Conservation (phyloP, 2,329 filamentous ascomycete species). For the Thermochaetoides dissita region DNA sequence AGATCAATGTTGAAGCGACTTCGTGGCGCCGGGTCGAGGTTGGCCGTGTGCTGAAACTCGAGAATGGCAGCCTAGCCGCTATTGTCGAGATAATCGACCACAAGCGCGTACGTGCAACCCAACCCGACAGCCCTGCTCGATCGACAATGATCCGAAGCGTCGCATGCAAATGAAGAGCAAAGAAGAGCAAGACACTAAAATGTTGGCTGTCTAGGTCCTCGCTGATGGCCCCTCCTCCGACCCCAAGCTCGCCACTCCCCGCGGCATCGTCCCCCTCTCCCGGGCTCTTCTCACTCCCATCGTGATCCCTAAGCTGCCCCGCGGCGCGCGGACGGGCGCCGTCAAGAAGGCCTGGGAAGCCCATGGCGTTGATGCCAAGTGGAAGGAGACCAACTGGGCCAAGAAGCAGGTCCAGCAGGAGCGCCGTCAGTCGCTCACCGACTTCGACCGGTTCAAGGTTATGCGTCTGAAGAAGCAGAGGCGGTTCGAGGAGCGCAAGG, state of each 20-base stretch:
- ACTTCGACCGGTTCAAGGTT: constrained; percentile 99
- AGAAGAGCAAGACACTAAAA: constrained; percentile 16
- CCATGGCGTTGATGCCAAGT: constrained; percentile 83
- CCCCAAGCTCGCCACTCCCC: constrained; percentile 64
- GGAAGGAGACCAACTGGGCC: constrained; percentile 80
- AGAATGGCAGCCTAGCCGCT: constrained; percentile 73
- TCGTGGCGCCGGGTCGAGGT: constrained; percentile 96
- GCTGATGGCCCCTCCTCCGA: constrained; percentile 86
- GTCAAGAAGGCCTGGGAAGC: constrained; percentile 86
- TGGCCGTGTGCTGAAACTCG: constrained; percentile 90
- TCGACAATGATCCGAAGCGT: too few species aligned
- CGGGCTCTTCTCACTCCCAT: constrained; percentile 81
- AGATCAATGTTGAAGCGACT: constrained; percentile 68
- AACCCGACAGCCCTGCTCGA: background rate
- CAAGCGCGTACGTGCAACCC: constrained; percentile 77
- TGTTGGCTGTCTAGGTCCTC: constrained; percentile 54
- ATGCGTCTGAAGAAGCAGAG: constrained; percentile 99
- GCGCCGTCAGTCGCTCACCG: constrained; percentile 80
- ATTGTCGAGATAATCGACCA: constrained; percentile 99
- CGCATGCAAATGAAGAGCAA: constrained; percentile 3
- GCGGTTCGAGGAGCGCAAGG: constrained; percentile 95
- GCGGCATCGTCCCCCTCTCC: constrained; percentile 72
- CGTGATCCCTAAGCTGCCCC: constrained; percentile 73
- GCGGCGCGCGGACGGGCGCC: constrained; percentile 65
- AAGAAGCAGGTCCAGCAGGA: constrained; percentile 80